Base-by-base conservation (phyloP, 1,284 basidiomycete species). In the Fomitopsis palustris region DNA sequence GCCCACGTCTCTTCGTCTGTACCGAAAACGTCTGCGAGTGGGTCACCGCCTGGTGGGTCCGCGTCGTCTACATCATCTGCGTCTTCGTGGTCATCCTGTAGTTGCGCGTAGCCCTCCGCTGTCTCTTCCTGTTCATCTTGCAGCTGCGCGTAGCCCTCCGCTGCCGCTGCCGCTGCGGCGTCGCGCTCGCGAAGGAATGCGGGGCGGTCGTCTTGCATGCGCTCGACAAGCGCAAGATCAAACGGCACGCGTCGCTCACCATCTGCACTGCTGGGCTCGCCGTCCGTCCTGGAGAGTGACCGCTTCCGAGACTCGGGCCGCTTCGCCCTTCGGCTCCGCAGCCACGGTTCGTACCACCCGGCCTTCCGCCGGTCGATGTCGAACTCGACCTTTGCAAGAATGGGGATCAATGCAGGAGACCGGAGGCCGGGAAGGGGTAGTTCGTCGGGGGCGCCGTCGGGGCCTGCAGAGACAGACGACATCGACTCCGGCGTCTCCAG, bases 371-470 rank as follows among this genome's bases (percentile, higher is more conserved):
- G 78, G 70, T 94, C 92, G 64, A 95, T 89, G 68, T 94, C 91
- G 65, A 95, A 94, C 72, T 95, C 92, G 19, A 95, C 84, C 74
- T 93, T 94, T 55, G 92, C 93, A 31, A 95, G 80, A 60, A 95
- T 86, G 14, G 90, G 90, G 55, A 92, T 84, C 45, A 90, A 73
- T 29, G 87, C 83, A 54, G 80, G 70, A 17, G 85, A 84, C 60
- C 74, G 71, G 51, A 91, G 75, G 6, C 89, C 88, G 17, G 87
- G 85, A n/a, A 90, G 77, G 59, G 85, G 78, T 55, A 88, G 72
- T 35, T 79, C 78, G 53, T 81, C 77, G 31, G 77, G 77, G 53
- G 74, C 75, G 19, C 70, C 67, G 58, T 67, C 66, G 51, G 68
- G 43, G 25, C 55, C 55, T 25, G 39, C 65, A 41, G 76, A 69